Percentiles rank a stretch among this genome's conserved stretches.
phyloP scores from a whole-genome alignment of 2,329 filamentous ascomycete genomes.

The Xylariaceae sp. region DNA sequence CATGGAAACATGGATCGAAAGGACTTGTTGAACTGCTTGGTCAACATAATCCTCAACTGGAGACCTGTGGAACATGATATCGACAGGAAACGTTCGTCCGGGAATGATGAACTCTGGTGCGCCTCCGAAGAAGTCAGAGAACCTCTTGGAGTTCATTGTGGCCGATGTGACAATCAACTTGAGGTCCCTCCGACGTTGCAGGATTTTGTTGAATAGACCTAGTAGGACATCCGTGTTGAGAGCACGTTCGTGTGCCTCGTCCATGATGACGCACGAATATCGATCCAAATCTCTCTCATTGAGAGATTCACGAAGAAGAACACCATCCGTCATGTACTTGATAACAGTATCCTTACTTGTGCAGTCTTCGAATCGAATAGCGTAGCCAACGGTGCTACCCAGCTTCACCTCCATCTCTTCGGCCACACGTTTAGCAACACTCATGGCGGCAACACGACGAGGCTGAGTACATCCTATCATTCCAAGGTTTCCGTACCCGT shows the following conservation, averaged over 20 bases:
- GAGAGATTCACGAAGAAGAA: constrained; percentile 85
- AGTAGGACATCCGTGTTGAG: constrained; percentile 96
- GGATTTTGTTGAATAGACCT: constrained; percentile 95
- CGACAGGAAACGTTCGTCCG: constrained; percentile 92
- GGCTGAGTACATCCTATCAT: constrained; percentile 97
- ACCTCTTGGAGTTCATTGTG: constrained; percentile 96
- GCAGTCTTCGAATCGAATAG: constrained; percentile 97
- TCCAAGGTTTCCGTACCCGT: constrained; percentile 81
- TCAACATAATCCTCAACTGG: constrained; percentile 98
- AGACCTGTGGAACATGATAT: constrained; percentile 90
- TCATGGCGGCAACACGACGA: constrained; percentile 95
- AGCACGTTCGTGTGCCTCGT: constrained; percentile 95
- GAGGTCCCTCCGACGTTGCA: constrained; percentile 80
- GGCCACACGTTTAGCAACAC: constrained; percentile 93
- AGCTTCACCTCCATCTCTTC: constrained; percentile 97
- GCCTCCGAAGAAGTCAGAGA: constrained; percentile 92
- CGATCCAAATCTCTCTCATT: constrained; percentile 89
- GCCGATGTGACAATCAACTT: constrained; percentile 97
- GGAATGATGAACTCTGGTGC: constrained; percentile 96
- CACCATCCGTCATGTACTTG: constrained; percentile 99
- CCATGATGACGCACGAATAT: constrained; percentile 99
- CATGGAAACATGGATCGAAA: constrained; percentile 95
- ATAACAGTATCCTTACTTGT: constrained; percentile 93
- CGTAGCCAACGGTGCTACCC: constrained; percentile 85
- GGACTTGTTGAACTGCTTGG: constrained; percentile 88